A percentile compares a stretch with the other conserved stretches of the same genome.
phyloP scores from a whole-genome alignment of 805 yeast species.

The Kodamaea lidongshanica region DNA sequence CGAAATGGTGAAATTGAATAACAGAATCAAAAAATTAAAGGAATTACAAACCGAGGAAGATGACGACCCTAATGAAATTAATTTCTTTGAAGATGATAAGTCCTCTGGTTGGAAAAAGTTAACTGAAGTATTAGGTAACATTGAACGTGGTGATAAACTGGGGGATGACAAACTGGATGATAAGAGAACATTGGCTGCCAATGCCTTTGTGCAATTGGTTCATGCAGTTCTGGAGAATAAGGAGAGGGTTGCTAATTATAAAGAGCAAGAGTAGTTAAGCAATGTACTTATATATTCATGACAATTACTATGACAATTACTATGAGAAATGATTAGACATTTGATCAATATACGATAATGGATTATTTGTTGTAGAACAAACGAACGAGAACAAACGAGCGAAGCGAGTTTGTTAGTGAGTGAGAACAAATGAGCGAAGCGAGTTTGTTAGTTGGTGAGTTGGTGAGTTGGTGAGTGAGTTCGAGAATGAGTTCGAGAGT shows the following conservation, averaged over 20 bases:
- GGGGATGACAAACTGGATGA: constrained; percentile 15
- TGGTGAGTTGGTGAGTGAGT: no score
- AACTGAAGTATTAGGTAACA: constrained; percentile 17
- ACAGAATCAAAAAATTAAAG: constrained; percentile 68
- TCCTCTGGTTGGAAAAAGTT: constrained; percentile 26
- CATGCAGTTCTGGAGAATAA: constrained; percentile 59
- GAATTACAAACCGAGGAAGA: constrained; percentile 53
- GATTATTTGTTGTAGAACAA: no score
- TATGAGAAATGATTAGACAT: no score
- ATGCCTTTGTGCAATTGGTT: constrained; percentile 65
- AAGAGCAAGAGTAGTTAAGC: constrained; percentile 8
- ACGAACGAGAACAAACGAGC: no score
- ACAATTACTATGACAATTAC: no score
- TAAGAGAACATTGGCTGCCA: constrained; percentile 40
- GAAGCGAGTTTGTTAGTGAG: no score
- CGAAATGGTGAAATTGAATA: constrained; percentile 75
- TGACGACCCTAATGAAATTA: constrained; percentile 44
- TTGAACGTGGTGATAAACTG: no score
- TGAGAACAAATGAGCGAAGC: no score
- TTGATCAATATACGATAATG: no score
- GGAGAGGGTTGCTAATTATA: constrained; percentile 30
- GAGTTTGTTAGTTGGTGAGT: no score
- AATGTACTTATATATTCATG: no score
- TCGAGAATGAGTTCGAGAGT: no score
- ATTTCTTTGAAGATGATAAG: constrained; percentile 34